Conservation (phyloP, 768 basidiomycete genomes). For the Suillus subluteus region DNA sequence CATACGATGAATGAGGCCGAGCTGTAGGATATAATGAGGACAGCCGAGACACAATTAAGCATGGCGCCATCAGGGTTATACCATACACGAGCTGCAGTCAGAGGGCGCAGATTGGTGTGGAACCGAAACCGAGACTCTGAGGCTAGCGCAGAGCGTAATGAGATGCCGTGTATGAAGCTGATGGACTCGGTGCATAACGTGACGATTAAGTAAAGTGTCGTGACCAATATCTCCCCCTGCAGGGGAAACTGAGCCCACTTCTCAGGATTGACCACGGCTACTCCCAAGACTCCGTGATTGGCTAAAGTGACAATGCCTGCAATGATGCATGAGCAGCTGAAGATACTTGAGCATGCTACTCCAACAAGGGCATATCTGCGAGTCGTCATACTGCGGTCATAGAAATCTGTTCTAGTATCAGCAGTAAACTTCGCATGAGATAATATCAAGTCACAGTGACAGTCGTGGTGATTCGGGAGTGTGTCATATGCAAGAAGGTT, state of each 20-base stretch:
- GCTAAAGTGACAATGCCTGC: not conserved
- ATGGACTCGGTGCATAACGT: too few relatives aligned
- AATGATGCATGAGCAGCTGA: not conserved
- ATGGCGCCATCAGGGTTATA: slow-evolving; percentile 27
- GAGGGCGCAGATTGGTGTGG: too few relatives aligned
- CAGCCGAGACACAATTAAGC: slow-evolving; percentile 27
- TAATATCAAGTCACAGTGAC: not conserved
- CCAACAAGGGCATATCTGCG: not conserved
- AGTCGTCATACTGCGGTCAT: not conserved
- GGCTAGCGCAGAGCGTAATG: too few relatives aligned
- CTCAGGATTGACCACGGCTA: not conserved
- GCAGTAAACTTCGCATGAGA: not conserved
- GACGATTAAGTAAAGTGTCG: too few relatives aligned
- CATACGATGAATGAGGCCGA: slow-evolving; percentile 26
- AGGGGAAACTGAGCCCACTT: too few relatives aligned
- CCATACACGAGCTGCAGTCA: slow-evolving; percentile 6
- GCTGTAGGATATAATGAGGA: slow-evolving; percentile 34
- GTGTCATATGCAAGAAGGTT: not conserved
- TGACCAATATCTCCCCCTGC: too few relatives aligned
- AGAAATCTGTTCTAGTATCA: not conserved
- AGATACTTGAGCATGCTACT: not conserved
- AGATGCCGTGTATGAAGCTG: too few relatives aligned
- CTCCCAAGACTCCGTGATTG: not conserved
- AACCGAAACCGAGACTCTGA: too few relatives aligned
- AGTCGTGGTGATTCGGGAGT: not conserved